A percentile compares a stretch with the other conserved stretches of the same genome.
phyloP scores from a whole-genome alignment of 257 asterid genomes.

The Scutellaria barbata region DNA sequence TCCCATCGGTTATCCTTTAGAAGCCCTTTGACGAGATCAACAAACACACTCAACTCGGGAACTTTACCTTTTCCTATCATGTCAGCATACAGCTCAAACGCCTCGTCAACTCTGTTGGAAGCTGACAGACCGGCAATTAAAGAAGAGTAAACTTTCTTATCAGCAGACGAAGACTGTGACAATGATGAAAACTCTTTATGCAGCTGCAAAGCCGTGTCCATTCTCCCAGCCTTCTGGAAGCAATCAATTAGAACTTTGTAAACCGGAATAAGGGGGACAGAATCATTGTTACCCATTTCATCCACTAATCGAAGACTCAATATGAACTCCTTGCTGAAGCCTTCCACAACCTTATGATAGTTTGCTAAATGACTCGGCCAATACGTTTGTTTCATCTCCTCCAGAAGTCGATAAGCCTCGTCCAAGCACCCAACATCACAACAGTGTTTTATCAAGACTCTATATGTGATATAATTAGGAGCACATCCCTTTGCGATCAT shows the following conservation, averaged over 20 bases:
- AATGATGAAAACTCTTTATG: slow-evolving; percentile 60
- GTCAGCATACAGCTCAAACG: slow-evolving; percentile 68
- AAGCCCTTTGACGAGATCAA: slow-evolving; percentile 73
- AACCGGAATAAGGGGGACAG: slow-evolving; percentile 61
- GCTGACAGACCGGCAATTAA: slow-evolving; percentile 61
- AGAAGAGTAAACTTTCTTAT: slow-evolving; percentile 54
- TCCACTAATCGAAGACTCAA: slow-evolving; percentile 67
- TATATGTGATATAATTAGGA: slow-evolving; percentile 82
- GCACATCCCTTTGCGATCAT: slow-evolving; percentile 79
- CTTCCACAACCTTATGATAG: slow-evolving; percentile 78
- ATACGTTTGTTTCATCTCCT: slow-evolving; percentile 87
- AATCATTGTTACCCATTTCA: slow-evolving; percentile 55
- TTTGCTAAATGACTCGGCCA: slow-evolving; percentile 78
- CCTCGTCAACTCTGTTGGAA: slow-evolving; percentile 63
- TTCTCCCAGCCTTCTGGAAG: slow-evolving; percentile 74
- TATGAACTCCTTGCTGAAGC: slow-evolving; percentile 75
- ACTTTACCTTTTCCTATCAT: slow-evolving; percentile 58
- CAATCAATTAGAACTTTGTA: slow-evolving; percentile 78
- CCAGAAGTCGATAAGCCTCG: slow-evolving; percentile 80
- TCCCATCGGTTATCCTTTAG: slow-evolving; percentile 65
- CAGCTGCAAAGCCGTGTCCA: slow-evolving; percentile 75
- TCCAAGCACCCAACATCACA: slow-evolving; percentile 65
- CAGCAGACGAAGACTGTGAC: slow-evolving; percentile 38
- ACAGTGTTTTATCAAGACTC: slow-evolving; percentile 73
- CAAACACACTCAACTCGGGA: slow-evolving; percentile 63